Evolutionary conservation across 2,329 filamentous ascomycete genomes (phyloP), one percentile per base, ranked within the genome.

Genomic region (Corniculantispora saksenae): DNA sequence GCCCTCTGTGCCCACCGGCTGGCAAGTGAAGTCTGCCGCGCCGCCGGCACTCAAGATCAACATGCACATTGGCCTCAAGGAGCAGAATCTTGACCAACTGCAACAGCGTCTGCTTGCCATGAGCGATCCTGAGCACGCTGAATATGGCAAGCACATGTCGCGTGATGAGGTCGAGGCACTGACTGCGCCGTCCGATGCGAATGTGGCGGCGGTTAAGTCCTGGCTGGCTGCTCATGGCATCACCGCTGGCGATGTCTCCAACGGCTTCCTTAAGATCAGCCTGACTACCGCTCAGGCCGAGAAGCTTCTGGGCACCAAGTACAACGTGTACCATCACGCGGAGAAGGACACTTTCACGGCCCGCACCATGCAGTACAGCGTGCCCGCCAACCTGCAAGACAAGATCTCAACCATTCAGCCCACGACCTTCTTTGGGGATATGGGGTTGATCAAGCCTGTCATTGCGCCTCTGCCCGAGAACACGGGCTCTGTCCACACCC

Each of bases 61-160:
- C 40, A 60, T 60, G 57, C 57, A 58, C 19, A 58, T 58, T 43
- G 55, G 55, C 38, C 55, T 58, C 55, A 58, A 58, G 55, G 55
- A 58, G 32, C 29, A 58, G 55, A 58, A 60, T 21, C 13, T 60
- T 2, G 57, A 60, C 27, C 23, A 47, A 8, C 57, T 60, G n/a
- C 57, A 60, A n/a, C 13, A 48, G 35, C 57, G 57, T n/a, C 57
- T 60, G n/a, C n/a, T 60, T n/a, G 57, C 21, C 38, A 60, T 60
- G 35, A 60, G 57, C 38, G 19, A 47, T 40, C 57, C 57, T 21
- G 57, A 27, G 19, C 57, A 60, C 43, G 57, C 57, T 21, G 57
- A 60, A 12, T 60, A 60, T 25, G 57, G 40, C 57, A 60, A 60
- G 57, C 57, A 60, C 38, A 60, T 60, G 57, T 60, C 57, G 23